Evolutionary conservation across 352 stramenopile genomes (phyloP).

Genomic region (Lagenidium sp.): DNA sequence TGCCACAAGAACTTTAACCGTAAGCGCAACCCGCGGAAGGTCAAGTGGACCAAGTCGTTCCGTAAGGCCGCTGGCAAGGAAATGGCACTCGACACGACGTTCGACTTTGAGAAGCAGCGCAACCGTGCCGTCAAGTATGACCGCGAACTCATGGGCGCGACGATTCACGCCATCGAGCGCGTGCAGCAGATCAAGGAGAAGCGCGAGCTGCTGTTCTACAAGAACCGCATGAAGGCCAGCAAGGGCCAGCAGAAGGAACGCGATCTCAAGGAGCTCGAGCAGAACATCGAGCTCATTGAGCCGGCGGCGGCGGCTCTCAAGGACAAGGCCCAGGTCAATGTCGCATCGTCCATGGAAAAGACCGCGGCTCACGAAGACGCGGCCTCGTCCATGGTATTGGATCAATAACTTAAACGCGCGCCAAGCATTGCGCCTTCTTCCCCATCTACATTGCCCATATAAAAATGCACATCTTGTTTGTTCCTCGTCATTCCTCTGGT

Average conservation of each 20-base stretch:
- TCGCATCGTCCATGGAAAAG: conserved; percentile 49
- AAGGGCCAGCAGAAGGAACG: conserved; percentile 72
- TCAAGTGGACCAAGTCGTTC: conserved; percentile 99
- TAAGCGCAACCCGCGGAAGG: conserved; percentile 99
- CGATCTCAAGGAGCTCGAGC: conserved; percentile 74
- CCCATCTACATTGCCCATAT: not conserved
- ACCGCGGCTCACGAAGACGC: conserved; percentile 35
- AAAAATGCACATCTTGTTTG: too few species aligned
- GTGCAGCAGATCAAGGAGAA: conserved; percentile 97
- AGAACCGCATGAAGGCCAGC: conserved; percentile 93
- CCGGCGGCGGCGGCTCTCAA: conserved; percentile 59
- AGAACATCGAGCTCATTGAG: conserved; percentile 84
- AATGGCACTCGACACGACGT: conserved; percentile 99
- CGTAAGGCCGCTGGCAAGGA: conserved; percentile 98
- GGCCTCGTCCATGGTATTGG: conserved; percentile 77
- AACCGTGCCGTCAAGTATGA: conserved; percentile 99
- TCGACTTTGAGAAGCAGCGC: conserved; percentile 99
- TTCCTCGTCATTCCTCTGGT: too few species aligned
- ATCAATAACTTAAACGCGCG: conserved; percentile 71
- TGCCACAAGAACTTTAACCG: conserved; percentile 99
- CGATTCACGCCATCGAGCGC: conserved; percentile 97
- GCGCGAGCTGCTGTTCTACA: conserved; percentile 96
- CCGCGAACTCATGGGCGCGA: conserved; percentile 97
- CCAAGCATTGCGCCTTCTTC: not conserved
- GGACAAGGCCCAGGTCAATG: conserved; percentile 73